These are phyloP conservation scores for Amaranthus palmeri DNA, from an alignment of 148 eudicot species.

Conservation along the genomic window DNA sequence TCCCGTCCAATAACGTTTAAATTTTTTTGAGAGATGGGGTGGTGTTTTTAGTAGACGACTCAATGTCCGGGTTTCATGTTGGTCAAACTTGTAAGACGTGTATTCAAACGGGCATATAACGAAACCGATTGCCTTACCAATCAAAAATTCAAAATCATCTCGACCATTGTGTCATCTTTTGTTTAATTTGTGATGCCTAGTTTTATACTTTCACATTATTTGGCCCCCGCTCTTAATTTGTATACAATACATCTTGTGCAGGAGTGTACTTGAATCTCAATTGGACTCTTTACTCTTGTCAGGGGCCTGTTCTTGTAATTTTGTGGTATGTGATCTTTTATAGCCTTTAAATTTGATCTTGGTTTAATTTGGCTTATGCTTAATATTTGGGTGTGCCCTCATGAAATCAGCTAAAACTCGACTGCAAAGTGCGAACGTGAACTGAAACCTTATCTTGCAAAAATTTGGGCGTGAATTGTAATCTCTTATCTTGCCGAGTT, in stretches of 20 bases:
- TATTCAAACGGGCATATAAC: neutral
- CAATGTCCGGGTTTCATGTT: neutral
- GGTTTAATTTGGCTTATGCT: neutral
- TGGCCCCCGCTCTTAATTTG: slow-evolving; percentile 23
- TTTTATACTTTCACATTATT: slow-evolving; percentile 10
- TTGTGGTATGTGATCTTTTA: slow-evolving; percentile 35
- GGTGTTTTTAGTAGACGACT: neutral
- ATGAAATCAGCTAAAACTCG: slow-evolving; percentile 1
- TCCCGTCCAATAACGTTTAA: too few relatives aligned
- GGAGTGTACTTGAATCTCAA: slow-evolving; percentile 26
- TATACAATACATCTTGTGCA: slow-evolving; percentile 32
- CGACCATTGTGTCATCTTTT: neutral
- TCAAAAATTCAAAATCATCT: neutral
- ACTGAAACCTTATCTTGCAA: too few relatives aligned
- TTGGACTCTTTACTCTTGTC: slow-evolving; percentile 23
- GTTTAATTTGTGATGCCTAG: neutral
- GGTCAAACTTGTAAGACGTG: neutral
- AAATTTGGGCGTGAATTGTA: neutral
- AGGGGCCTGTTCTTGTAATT: slow-evolving; percentile 18
- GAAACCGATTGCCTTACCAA: neutral
- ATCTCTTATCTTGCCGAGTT: neutral
- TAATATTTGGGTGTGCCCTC: slow-evolving; percentile 1
- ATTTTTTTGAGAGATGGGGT: neutral
- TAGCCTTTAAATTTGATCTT: slow-evolving; percentile 19
- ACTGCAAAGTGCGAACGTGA: neutral